Conservation (phyloP, 2,329 filamentous ascomycete genomes). For the Colletotrichum eremochloae region DNA sequence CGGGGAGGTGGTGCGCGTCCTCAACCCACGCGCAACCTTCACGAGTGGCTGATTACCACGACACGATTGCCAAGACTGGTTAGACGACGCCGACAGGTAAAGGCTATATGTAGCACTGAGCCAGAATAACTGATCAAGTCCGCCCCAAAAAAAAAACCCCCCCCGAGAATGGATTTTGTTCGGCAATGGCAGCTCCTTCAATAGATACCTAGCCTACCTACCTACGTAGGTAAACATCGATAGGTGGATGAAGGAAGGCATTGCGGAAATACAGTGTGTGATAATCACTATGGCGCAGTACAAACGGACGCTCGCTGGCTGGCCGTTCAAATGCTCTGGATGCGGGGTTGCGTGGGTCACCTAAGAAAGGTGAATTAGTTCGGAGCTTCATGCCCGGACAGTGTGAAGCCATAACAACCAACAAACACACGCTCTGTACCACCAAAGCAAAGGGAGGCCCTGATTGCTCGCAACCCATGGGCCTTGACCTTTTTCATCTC, state of each 20-base stretch:
- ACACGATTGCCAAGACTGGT: background rate
- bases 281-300: background rate
- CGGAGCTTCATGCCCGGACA: constrained; percentile 2
- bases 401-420: constrained; percentile 33
- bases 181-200: background rate
- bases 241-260: background rate
- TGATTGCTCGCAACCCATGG: background rate
- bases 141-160: background rate
- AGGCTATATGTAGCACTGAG: background rate
- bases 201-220: too few species aligned
- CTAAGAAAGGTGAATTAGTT: background rate
- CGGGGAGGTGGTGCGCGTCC: background rate
- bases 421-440: constrained; percentile 8
- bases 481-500: background rate
- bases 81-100: background rate
- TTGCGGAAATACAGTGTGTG: background rate
- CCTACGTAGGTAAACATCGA: background rate
- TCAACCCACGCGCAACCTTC: background rate
- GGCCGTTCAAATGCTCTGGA: background rate
- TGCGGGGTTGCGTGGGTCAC: constrained; percentile 21
- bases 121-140: background rate
- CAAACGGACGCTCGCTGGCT: background rate
- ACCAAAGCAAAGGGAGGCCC: background rate
- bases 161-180: background rate
- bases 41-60: background rate